Evolutionary conservation across 352 stramenopile genomes (phyloP), one percentile per base, ranked within the genome.

Genomic region (Albugo laibachii): DNA sequence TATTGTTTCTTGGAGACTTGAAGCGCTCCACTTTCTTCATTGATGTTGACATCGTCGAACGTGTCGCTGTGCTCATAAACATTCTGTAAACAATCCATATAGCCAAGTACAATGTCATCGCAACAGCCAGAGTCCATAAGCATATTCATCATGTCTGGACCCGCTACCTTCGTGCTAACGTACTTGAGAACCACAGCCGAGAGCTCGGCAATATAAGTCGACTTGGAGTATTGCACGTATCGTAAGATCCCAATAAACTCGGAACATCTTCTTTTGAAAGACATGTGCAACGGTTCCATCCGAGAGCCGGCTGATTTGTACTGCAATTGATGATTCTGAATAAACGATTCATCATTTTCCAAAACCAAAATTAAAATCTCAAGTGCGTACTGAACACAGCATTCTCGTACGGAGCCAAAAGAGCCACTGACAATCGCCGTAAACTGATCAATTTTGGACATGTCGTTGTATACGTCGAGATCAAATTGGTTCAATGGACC

Each of bases 161-260:
- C 75, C 35, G 54, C 64, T 48, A 87, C 72, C 8, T 72, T 69
- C 13, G 65, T 59, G 51, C 77, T 91, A 36, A 91, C 65, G 12
- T 70, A 50, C 20, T 68, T 68, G 34, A 91, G 49, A 45, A 91
- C 72, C 16, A 70, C 70, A 4, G 66, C 61, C 14, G 77, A 85
- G 4, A 87, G 47, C 35, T 83, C 60, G 8, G 77, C 62, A 20
- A 91, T 85, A 40, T 80, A 67, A 15, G 61, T 50, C 10, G 66
- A 71, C 59, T 86, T 83, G 13, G 67, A 77, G 57, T 84, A 91
- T 55, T 83, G 79, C 48, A 91, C 71, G 57, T 87, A 91, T 61
- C 83, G 71, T 44, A 80, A 57, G 49, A 91, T 74, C 43, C 66
- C 79, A 31, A 91, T 72, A 45, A 91, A 81, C 41, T 85, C 72